A percentile compares a stretch with the other conserved stretches of the same genome.
These are phyloP conservation scores for Colletotrichum tropicale DNA, from an alignment of 2,329 filamentous ascomycete species.

Conservation along the genomic window DNA sequence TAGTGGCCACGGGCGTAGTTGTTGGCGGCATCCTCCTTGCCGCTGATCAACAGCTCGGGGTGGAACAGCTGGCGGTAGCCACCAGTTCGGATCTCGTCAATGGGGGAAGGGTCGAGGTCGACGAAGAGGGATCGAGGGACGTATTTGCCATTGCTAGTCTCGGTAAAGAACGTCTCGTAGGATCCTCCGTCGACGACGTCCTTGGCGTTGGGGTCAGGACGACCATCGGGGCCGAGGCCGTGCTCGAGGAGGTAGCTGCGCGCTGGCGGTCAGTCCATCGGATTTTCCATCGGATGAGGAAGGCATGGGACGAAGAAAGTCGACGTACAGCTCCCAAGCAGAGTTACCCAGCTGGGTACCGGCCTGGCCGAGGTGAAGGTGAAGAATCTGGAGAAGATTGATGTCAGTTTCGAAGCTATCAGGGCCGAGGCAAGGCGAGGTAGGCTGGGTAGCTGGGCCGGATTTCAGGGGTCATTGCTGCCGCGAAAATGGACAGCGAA, in stretches of 20 bases:
- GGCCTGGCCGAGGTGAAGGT: constrained; percentile 71
- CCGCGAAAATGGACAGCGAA: constrained; percentile 6
- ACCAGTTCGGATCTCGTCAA: constrained; percentile 76
- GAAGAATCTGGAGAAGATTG: constrained; percentile 54
- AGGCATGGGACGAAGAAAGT: neutral
- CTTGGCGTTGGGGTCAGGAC: constrained; percentile 64
- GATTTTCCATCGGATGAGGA: constrained; percentile 19
- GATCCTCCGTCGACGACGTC: constrained; percentile 67
- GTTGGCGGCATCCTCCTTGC: constrained; percentile 79
- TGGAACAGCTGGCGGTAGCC: constrained; percentile 73
- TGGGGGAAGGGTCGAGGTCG: constrained; percentile 74
- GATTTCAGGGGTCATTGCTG: constrained; percentile 4
- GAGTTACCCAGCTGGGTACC: constrained; percentile 77
- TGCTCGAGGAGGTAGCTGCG: constrained; percentile 75
- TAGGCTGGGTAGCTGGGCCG: neutral
- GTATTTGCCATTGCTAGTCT: constrained; percentile 74
- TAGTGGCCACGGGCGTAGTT: constrained; percentile 81
- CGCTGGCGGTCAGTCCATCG: constrained; percentile 15
- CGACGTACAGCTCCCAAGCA: constrained; percentile 75
- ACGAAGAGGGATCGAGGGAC: constrained; percentile 75
- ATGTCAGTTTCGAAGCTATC: neutral
- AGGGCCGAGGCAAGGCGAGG: neutral
- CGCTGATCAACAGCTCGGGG: constrained; percentile 73
- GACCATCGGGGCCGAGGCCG: constrained; percentile 69
- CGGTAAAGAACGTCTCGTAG: constrained; percentile 76